Percentiles rank a stretch among this genome's conserved stretches.
phyloP scores from a whole-genome alignment of 495 filamentous ascomycete genomes.

The Parathielavia hyrcaniae region DNA sequence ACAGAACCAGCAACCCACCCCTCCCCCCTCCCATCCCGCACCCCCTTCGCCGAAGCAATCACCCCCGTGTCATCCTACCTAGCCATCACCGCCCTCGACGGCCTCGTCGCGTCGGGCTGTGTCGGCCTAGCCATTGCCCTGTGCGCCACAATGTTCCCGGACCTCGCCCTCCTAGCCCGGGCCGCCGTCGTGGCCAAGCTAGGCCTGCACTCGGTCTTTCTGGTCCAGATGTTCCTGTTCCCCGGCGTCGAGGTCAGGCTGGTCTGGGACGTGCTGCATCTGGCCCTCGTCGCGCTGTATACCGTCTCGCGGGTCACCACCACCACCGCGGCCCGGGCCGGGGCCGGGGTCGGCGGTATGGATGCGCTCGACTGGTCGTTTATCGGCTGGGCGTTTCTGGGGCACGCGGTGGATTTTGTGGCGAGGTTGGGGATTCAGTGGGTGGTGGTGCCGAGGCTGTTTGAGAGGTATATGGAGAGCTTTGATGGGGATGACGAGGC shows the following conservation, averaged over 20 bases:
- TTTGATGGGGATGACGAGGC: slow-evolving; percentile 35
- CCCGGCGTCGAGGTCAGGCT: slow-evolving; percentile 18
- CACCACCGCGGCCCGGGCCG: too few species aligned
- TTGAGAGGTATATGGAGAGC: slow-evolving; percentile 25
- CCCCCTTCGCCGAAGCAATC: slow-evolving; percentile 18
- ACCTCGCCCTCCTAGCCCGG: slow-evolving; percentile 15
- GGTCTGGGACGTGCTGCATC: slow-evolving; percentile 22
- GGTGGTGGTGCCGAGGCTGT: slow-evolving; percentile 16
- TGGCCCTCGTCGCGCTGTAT: slow-evolving; percentile 18
- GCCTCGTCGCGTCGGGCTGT: slow-evolving; percentile 21
- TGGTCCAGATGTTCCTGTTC: slow-evolving; percentile 23
- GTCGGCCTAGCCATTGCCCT: slow-evolving; percentile 23
- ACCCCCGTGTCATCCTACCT: slow-evolving; percentile 19
- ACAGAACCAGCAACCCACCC: slow-evolving; percentile 16
- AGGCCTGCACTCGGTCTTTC: slow-evolving; percentile 17
- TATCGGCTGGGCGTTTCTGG: slow-evolving; percentile 20
- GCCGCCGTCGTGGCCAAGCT: slow-evolving; percentile 18
- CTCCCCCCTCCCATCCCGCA: slow-evolving; percentile 12
- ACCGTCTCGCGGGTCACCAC: slow-evolving; percentile 6
- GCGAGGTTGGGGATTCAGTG: slow-evolving; percentile 13
- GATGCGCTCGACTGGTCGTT: slow-evolving; percentile 22
- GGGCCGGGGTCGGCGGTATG: neutral
- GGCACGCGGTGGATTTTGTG: slow-evolving; percentile 18
- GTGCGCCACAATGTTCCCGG: slow-evolving; percentile 18
- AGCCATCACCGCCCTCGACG: slow-evolving; percentile 23